phyloP scores from a whole-genome alignment of 495 filamentous ascomycete species.

The Penicillium odoratum region DNA sequence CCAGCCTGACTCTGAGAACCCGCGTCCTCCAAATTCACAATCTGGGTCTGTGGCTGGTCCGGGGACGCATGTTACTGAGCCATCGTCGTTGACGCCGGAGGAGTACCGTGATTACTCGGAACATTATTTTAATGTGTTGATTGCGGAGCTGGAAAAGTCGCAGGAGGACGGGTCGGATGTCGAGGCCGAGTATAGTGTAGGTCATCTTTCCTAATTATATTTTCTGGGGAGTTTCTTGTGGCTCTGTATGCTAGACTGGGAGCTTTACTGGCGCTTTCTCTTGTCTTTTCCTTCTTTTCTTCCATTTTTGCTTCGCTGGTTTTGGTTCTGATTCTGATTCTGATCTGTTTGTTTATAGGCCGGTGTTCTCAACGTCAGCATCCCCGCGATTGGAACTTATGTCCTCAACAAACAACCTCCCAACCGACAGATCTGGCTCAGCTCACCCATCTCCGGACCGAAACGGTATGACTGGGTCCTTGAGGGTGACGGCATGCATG shows the following conservation, averaged over 20 bases:
- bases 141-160: slow-evolving; percentile 44
- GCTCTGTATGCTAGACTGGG: not conserved
- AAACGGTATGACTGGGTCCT: slow-evolving; percentile 90
- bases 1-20: slow-evolving; percentile 42
- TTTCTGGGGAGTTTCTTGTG: not conserved
- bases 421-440: slow-evolving; percentile 97
- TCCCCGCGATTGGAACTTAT: slow-evolving; percentile 69
- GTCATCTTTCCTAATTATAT: slow-evolving; percentile 1
- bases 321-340: not conserved
- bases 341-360: slow-evolving; percentile 41
- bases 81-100: slow-evolving; percentile 38
- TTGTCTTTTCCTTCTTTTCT: not conserved
- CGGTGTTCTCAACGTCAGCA: slow-evolving; percentile 77
- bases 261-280: not conserved
- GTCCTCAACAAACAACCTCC: slow-evolving; percentile 97
- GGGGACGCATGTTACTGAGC: slow-evolving; percentile 39
- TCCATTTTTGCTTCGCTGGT: not conserved
- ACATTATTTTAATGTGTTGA: slow-evolving; percentile 49
- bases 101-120: slow-evolving; percentile 53
- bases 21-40: slow-evolving; percentile 40
- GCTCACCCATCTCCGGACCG: slow-evolving; percentile 86
- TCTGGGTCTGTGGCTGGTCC: slow-evolving; percentile 33
- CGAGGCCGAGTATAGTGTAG: slow-evolving; percentile 59
- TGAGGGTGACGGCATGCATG: slow-evolving; percentile 63
- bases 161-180: slow-evolving; percentile 49